Evolutionary conservation across 2,329 filamentous ascomycete species (phyloP).

Genomic region (Lomentospora prolificans): DNA sequence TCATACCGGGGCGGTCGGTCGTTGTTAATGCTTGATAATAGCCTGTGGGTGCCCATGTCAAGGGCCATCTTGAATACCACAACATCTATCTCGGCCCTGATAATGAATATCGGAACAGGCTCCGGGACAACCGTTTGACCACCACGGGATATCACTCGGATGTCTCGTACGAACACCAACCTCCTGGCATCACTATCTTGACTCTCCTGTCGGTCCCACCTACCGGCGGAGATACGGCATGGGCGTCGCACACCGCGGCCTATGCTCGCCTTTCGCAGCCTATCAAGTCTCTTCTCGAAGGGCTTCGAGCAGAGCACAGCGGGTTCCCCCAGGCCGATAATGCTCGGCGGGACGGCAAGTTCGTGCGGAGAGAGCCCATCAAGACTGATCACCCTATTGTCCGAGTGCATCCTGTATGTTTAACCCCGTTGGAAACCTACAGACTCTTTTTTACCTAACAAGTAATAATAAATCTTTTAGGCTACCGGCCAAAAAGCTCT

Average conservation of each 20-base stretch:
- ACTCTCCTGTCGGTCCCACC: conserved; percentile 25
- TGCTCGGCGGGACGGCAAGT: conserved; percentile 21
- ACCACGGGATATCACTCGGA: conserved; percentile 30
- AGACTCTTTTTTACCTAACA: neutral
- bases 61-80: conserved; percentile 32
- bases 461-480: no score
- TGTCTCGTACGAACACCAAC: conserved; percentile 31
- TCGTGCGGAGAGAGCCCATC: conserved; percentile 52
- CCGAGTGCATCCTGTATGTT: conserved; percentile 54
- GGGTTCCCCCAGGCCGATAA: conserved; percentile 27
- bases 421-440: conserved; percentile 2
- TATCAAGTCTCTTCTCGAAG: conserved; percentile 25
- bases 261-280: conserved; percentile 26
- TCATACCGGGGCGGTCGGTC: neutral
- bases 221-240: conserved; percentile 28
- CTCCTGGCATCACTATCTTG: conserved; percentile 30
- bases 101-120: conserved; percentile 29
- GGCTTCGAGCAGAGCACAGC: conserved; percentile 27
- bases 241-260: conserved; percentile 26
- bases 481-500: conserved; percentile 19
- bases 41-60: conserved; percentile 31
- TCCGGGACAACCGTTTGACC: conserved; percentile 23
- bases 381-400: conserved; percentile 57
- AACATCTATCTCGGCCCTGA: conserved; percentile 36
- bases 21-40: conserved; percentile 10